These are phyloP conservation scores for Clonostachys chloroleuca DNA, from an alignment of 2,329 filamentous ascomycete species.

Conservation along the genomic window DNA sequence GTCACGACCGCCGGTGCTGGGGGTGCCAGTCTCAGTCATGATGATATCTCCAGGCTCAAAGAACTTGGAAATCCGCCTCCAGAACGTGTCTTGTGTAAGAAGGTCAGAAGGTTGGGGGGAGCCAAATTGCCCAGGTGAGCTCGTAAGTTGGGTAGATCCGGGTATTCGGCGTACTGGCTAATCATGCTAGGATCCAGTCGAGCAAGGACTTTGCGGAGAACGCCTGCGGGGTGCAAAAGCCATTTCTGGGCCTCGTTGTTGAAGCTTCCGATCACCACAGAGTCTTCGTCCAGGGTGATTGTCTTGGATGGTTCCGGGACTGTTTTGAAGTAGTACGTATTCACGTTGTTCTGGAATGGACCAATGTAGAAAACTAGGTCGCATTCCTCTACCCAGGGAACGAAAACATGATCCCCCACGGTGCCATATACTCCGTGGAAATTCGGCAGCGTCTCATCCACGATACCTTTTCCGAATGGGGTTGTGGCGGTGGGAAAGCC, in stretches of 20 bases:
- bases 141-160: no score
- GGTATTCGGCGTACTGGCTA: conserved; percentile 8
- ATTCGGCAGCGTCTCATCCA: conserved; percentile 70
- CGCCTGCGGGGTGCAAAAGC: conserved; percentile 82
- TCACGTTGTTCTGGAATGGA: conserved; percentile 29
- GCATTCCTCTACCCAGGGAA: conserved; percentile 61
- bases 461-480: conserved; percentile 82
- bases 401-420: conserved; percentile 61
- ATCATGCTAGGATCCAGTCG: conserved; percentile 63
- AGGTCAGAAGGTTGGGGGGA: conserved; percentile 45
- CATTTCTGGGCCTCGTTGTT: conserved; percentile 38
- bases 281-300: conserved; percentile 1
- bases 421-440: conserved; percentile 85
- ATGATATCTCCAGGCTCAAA: conserved; percentile 70
- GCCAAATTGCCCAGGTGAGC: no score
- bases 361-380: conserved; percentile 71
- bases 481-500: conserved; percentile 80
- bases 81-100: conserved; percentile 73
- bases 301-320: conserved; percentile 22
- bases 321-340: no score
- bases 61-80: conserved; percentile 72
- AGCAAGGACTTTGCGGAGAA: conserved; percentile 74
- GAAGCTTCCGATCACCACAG: not conserved
- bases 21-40: conserved; percentile 82
- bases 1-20: conserved; percentile 86